Conservation (phyloP, 2,329 filamentous ascomycete species). For the Talaromyces funiculosus region DNA sequence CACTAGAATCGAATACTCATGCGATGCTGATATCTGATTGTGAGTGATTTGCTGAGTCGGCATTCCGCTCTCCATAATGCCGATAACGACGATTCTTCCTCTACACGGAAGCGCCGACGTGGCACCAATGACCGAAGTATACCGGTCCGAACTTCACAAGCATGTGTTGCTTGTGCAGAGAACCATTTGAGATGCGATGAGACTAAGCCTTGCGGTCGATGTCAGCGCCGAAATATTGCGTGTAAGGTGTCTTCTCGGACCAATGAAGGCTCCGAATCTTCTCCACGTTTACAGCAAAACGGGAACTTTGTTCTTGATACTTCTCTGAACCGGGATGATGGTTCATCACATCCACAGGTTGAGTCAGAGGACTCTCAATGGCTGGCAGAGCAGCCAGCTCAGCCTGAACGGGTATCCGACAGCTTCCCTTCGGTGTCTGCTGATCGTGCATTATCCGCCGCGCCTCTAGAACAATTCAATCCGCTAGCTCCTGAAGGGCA, state of each 20-base stretch:
- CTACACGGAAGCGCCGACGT: conserved; percentile 17
- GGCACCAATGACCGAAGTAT: conserved; percentile 3
- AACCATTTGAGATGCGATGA: conserved; percentile 29
- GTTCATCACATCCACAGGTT: neutral
- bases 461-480: neutral
- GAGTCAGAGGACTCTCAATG: neutral
- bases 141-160: conserved; percentile 20
- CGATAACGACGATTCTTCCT: conserved; percentile 16
- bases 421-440: neutral
- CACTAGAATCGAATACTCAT: neutral
- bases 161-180: conserved; percentile 26
- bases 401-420: neutral
- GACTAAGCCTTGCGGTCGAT: conserved; percentile 27
- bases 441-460: neutral
- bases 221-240: conserved; percentile 21
- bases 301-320: neutral
- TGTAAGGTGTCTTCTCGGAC: neutral
- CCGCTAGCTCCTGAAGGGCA: neutral
- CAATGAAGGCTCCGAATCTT: neutral
- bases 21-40: neutral
- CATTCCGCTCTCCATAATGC: conserved; percentile 11
- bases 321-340: neutral
- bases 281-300: neutral
- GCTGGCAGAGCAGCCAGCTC: neutral
- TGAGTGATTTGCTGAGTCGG: conserved; percentile 21